phyloP scores from a whole-genome alignment of 345 rosid genomes.

The Lagerstroemia speciosa region DNA sequence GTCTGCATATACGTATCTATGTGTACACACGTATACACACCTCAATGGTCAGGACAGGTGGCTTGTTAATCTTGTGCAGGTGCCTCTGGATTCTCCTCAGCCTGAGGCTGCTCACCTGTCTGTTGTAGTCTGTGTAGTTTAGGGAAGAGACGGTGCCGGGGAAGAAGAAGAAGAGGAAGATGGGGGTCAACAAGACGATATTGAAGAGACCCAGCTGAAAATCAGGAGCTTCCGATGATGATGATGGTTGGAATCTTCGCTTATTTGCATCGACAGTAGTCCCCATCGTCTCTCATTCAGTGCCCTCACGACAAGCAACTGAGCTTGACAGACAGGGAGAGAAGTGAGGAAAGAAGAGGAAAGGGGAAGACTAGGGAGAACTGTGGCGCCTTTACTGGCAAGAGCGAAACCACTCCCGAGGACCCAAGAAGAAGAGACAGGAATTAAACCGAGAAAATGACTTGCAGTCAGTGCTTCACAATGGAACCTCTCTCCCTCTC shows the following conservation, averaged over 20 bases:
- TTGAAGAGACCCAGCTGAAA: neutral
- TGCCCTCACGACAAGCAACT: slow-evolving; percentile 13
- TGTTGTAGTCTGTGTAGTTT: slow-evolving; percentile 47
- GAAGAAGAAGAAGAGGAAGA: slow-evolving; percentile 5
- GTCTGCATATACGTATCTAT: neutral
- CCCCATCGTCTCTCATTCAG: slow-evolving; percentile 38
- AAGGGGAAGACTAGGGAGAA: neutral
- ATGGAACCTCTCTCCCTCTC: neutral
- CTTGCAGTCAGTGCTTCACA: slow-evolving; percentile 1
- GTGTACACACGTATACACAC: slow-evolving; percentile 17
- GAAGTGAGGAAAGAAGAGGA: neutral
- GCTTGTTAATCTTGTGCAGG: slow-evolving; percentile 76
- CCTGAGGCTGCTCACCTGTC: slow-evolving; percentile 67
- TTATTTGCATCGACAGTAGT: slow-evolving; percentile 11
- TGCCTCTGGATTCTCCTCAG: slow-evolving; percentile 74
- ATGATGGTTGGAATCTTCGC: neutral
- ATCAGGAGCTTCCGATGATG: neutral
- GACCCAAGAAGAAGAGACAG: neutral
- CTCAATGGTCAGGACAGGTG: slow-evolving; percentile 69
- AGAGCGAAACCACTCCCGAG: neutral
- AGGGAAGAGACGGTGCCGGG: slow-evolving; percentile 25
- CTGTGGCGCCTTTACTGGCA: slow-evolving; percentile 12
- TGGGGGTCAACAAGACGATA: neutral
- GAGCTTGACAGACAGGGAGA: slow-evolving; percentile 1
- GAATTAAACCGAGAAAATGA: slow-evolving; percentile 6